Evolutionary conservation across 495 filamentous ascomycete species (phyloP).

Genomic region (Melanomma pulvis-pyrius): DNA sequence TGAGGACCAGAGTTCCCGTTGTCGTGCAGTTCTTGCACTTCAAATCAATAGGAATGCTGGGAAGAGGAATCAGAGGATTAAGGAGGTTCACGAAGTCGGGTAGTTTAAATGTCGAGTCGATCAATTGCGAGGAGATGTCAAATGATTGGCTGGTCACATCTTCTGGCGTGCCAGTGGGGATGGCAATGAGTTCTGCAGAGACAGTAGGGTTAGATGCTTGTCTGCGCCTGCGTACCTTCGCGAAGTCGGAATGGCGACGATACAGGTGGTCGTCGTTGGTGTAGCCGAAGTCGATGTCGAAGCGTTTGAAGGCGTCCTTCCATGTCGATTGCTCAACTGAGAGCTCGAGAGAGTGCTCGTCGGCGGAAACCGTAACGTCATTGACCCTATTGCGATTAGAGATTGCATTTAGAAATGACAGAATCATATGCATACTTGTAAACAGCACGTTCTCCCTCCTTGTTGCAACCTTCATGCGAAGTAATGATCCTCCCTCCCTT

Average conservation of each 20-base stretch:
- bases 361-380: conserved; percentile 4
- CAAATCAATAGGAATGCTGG: conserved; percentile 19
- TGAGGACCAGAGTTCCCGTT: conserved; percentile 10
- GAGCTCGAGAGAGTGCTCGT: conserved; percentile 22
- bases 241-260: conserved; percentile 24
- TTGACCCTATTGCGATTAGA: conserved; percentile 19
- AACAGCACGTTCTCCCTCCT: conserved; percentile 29
- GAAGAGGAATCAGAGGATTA: background rate
- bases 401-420: background rate
- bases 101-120: conserved; percentile 23
- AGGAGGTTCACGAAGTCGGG: background rate
- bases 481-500: conserved; percentile 29
- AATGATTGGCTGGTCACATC: conserved; percentile 5
- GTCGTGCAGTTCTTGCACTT: conserved; percentile 36
- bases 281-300: conserved; percentile 35
- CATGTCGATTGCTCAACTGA: conserved; percentile 16
- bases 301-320: conserved; percentile 23
- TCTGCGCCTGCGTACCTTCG: conserved; percentile 5
- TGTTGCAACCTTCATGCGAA: conserved; percentile 31
- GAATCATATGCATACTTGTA: conserved; percentile 24
- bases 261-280: conserved; percentile 26
- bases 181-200: background rate
- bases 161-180: conserved; percentile 17
- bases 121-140: conserved; percentile 16
- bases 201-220: background rate